Evolutionary conservation across 306 rosid species (phyloP).

Genomic region (Dryas alaskensis): DNA sequence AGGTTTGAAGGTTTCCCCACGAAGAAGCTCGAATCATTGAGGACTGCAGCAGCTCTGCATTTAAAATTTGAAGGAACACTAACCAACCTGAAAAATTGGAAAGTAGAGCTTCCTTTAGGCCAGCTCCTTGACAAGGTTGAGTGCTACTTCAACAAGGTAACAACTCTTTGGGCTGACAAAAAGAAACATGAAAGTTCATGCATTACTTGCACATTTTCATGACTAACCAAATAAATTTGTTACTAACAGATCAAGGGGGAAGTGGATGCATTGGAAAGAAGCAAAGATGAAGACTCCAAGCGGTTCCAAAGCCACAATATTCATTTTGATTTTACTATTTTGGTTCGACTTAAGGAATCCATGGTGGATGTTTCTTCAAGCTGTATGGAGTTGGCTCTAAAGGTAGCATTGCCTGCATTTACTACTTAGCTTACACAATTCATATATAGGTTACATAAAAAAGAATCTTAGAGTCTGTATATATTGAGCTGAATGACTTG

Average conservation of each 20-base stretch:
- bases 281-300: conserved; percentile 37
- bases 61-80: conserved; percentile 30
- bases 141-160: conserved; percentile 33
- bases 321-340: conserved; percentile 36
- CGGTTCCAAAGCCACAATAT: conserved; percentile 30
- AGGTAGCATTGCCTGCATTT: conserved; percentile 19
- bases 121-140: conserved; percentile 31
- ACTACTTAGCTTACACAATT: not conserved
- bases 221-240: not conserved
- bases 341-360: conserved; percentile 33
- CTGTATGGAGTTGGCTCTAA: conserved; percentile 43
- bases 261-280: conserved; percentile 36
- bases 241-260: conserved; percentile 21
- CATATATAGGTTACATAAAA: too few relatives aligned
- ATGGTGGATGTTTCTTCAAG: conserved; percentile 47
- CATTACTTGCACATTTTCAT: not conserved
- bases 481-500: too few relatives aligned
- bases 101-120: conserved; percentile 28
- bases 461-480: too few relatives aligned
- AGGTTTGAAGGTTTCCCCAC: conserved; percentile 27
- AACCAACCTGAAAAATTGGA: conserved; percentile 24
- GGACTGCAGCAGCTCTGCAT: conserved; percentile 39
- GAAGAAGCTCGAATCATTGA: conserved; percentile 41
- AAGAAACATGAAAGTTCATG: too few relatives aligned
- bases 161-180: not conserved